These are phyloP conservation scores for Neophaeococcomyces mojaviensis DNA, from an alignment of 2,329 filamentous ascomycete species.

Conservation along the genomic window DNA sequence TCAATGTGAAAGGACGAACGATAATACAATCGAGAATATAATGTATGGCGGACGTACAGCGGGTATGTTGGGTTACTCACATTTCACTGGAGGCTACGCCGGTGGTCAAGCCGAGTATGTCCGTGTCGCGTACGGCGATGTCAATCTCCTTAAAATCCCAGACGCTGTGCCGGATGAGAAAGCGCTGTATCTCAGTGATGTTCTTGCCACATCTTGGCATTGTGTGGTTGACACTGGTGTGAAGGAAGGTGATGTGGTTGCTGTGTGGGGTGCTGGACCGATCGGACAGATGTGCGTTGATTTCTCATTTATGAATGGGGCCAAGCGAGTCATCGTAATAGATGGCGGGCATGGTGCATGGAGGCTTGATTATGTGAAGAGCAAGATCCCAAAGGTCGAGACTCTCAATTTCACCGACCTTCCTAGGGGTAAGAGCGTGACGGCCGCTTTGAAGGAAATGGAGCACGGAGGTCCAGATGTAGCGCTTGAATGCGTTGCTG, in stretches of 20 bases:
- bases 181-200: constrained; percentile 72
- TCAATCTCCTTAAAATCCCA: constrained; percentile 73
- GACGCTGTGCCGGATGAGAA: constrained; percentile 78
- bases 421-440: constrained; percentile 56
- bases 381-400: constrained; percentile 58
- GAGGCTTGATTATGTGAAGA: constrained; percentile 61
- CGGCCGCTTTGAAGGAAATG: constrained; percentile 65
- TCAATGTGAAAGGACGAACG: constrained; percentile 50
- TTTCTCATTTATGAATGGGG: constrained; percentile 63
- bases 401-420: constrained; percentile 63
- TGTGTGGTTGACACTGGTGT: constrained; percentile 76
- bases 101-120: constrained; percentile 85
- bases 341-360: constrained; percentile 58
- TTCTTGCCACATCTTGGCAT: constrained; percentile 72
- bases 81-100: constrained; percentile 76
- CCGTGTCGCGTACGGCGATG: constrained; percentile 69
- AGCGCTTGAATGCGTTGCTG: constrained; percentile 60
- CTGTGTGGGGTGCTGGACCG: constrained; percentile 80
- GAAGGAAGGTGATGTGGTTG: constrained; percentile 68
- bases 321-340: constrained; percentile 68
- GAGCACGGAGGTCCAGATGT: constrained; percentile 68
- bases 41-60: constrained; percentile 75
- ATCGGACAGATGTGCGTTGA: constrained; percentile 73
- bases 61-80: constrained; percentile 66
- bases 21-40: constrained; percentile 60